These are phyloP conservation scores for Abelmoschus esculentus DNA, from an alignment of 345 rosid species.

Conservation along the genomic window DNA sequence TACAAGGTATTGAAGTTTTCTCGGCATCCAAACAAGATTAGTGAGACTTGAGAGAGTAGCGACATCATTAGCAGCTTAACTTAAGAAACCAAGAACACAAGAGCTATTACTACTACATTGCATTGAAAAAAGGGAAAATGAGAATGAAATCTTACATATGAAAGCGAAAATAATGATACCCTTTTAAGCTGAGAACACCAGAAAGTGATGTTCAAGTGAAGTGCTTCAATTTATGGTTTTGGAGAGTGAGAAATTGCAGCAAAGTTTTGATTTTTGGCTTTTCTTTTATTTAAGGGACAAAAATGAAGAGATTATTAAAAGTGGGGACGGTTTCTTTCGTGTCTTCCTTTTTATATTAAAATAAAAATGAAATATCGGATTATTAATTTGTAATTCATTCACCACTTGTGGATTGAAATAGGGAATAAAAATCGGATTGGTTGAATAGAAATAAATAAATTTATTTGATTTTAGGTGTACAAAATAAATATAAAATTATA, in stretches of 20 bases:
- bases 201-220: not conserved
- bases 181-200: not conserved
- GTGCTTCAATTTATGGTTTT: not conserved
- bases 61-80: not conserved
- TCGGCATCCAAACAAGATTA: constrained; percentile 1
- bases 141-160: constrained; percentile 10
- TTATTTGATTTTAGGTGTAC: too few relatives aligned
- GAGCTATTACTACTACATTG: not conserved
- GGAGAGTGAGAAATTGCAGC: not conserved
- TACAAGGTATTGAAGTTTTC: not conserved
- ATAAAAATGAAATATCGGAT: too few relatives aligned
- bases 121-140: not conserved
- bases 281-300: not conserved
- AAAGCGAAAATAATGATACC: constrained; percentile 12
- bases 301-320: not conserved
- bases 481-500: too few relatives aligned
- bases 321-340: not conserved
- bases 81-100: not conserved
- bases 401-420: too few relatives aligned
- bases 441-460: too few relatives aligned
- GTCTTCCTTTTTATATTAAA: not conserved
- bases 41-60: not conserved
- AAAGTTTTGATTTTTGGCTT: not conserved
- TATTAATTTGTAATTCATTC: too few relatives aligned
- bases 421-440: too few relatives aligned